Base-by-base conservation (phyloP, 768 basidiomycete species). In the Lactarius tabidus region DNA sequence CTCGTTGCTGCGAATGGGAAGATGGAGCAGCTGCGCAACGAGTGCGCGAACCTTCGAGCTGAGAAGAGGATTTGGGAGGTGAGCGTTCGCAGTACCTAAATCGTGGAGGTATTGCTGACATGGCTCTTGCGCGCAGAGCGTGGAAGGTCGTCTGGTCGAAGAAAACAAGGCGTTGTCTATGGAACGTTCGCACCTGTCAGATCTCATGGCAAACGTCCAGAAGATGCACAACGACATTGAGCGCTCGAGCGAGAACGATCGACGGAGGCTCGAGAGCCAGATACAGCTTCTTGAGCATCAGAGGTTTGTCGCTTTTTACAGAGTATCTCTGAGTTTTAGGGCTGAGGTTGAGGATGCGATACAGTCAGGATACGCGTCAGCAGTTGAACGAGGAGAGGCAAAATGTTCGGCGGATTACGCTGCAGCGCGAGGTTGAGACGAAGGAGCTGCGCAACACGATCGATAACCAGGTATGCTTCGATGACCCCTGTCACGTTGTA, bases 11-110 rank as follows among this genome's bases (percentile, higher is more conserved):
- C 85, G 2, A 85, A 84, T 66, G 79, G 82, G 29, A 81, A 82
- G 28, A 77, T 88, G 18, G 93, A 95, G 67, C 87, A 90, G 63
- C 78, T 94, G 43, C 85, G 92, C 12, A 92, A 90, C 69, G 95
- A 98, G 70, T 84, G 81, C 68, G 90, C 91, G 2, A 95, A 92
- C 73, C 82, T 97, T 20, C 86, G 90, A 51, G 95, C 94, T 0
- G 96, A 98, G 82, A 95, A 93, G 79, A 89, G 86, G 72, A 91
- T 95, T 39, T 93, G 90, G 89, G 91, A 93, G 87, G 93, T 91
- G 59, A 36, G 82, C 14, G 1, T 33, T 72, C 5, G 4, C 12
- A 64, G n/a, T 31, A 59, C 8, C 57, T 43, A 6, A 55, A 20
- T 9, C 14, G 3, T 39, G 2, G 12, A 15, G n/a, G 10, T 8